Base-by-base conservation (phyloP, 139 green algal species). In the Trebouxia sp. region DNA sequence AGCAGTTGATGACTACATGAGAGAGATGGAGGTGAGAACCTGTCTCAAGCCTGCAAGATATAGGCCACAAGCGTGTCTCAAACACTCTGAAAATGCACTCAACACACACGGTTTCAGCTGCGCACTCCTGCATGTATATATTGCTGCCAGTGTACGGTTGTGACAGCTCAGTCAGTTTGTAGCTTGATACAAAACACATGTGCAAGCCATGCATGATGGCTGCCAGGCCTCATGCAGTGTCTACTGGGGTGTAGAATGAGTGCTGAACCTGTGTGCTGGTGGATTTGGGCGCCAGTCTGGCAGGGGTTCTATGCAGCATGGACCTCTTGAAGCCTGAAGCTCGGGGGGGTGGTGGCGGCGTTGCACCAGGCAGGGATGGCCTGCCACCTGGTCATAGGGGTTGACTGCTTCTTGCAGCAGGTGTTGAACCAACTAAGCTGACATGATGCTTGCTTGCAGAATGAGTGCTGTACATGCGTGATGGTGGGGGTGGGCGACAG, bases 281-380 rank as follows among this genome's bases (percentile, higher is more conserved):
- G 39, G 80, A 76, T 15, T 35, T 87, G 6, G 55, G 50, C 26
- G 88, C 86, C 8, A 43, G 24, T 28, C 20, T 94, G 22, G 84
- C 82, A 8, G 93, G 87, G 1, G 83, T 88, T 11, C 74, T 99
- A n/a, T 89, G 88, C 14, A 84, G 98, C 30, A 81, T 86, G 0
- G 96, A 99, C 85, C 91, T 91, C 1, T 51, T 98, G 30, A 98
- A 97, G 84, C 92, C 93, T 0, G 97, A 99, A 86, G 95, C 96
- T 3, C 48, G 78, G 4, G 90, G n/a, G 86, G 5, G 96, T 98
- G 62, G 88, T 99, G 12, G 84, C 88, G 0, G 87, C 83, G 39
- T 75, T 97, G 72, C 74, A 80, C 20, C 51, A 72, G 37, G 85
- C 87, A 56, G 87, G 87, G 67, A 86, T 94, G 77, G 66, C 84